phyloP scores from a whole-genome alignment of 768 basidiomycete species.

The Roridomyces roridus region DNA sequence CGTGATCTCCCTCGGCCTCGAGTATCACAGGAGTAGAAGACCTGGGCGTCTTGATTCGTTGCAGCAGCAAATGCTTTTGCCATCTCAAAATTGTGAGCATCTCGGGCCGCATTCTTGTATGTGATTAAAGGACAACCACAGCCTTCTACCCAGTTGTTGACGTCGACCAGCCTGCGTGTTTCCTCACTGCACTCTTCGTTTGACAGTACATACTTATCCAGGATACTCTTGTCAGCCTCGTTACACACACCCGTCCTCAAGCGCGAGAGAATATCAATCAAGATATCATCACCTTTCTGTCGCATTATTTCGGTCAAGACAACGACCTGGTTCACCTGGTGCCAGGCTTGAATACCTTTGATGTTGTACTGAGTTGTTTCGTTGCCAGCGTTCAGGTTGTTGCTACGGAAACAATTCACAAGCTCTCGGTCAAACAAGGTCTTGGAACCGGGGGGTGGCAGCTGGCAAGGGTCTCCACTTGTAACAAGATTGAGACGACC shows the following conservation, averaged over 20 bases:
- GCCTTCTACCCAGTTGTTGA: constrained; percentile 6
- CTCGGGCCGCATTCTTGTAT: constrained; percentile 12
- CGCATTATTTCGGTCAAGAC: constrained; percentile 26
- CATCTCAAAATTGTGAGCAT: constrained; percentile 4
- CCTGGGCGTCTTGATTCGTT: neutral
- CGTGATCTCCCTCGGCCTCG: constrained; percentile 3
- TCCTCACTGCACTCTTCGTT: neutral
- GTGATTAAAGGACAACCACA: constrained; percentile 7
- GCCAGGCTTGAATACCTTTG: neutral
- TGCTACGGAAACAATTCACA: neutral
- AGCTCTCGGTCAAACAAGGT: neutral
- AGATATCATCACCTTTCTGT: constrained; percentile 18
- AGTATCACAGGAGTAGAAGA: constrained; percentile 8
- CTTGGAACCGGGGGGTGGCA: neutral
- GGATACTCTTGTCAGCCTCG: neutral
- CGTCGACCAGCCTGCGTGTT: constrained; percentile 1
- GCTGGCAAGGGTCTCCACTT: constrained; percentile 9
- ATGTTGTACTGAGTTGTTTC: neutral
- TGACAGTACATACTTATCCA: constrained; percentile 11
- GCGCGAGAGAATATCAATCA: neutral
- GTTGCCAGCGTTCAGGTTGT: constrained; percentile 3
- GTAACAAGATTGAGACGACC: constrained; percentile 14
- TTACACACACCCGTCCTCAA: neutral
- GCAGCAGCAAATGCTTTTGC: constrained; percentile 5
- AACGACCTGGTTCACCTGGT: constrained; percentile 11